Evolutionary conservation across 768 basidiomycete genomes (phyloP).

Genomic region (Crucibulum laeve): DNA sequence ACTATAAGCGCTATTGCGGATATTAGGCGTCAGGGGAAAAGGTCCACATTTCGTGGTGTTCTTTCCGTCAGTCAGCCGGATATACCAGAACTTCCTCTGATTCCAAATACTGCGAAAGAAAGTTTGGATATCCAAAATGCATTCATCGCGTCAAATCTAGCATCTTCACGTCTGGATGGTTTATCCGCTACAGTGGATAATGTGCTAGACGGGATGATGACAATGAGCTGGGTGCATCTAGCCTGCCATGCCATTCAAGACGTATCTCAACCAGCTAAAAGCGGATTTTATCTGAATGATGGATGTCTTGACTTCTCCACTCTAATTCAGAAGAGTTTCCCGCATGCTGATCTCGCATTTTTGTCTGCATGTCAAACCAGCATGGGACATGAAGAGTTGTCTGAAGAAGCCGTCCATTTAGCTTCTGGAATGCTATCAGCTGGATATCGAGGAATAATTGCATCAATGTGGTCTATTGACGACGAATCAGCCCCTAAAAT

Average conservation of each 20-base stretch:
- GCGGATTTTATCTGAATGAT: not conserved
- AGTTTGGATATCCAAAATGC: not conserved
- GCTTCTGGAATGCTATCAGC: constrained; percentile 10
- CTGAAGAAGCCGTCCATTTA: constrained; percentile 8
- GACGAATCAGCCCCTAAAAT: constrained; percentile 4
- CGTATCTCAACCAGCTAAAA: not conserved
- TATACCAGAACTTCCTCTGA: not conserved
- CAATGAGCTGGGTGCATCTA: not conserved
- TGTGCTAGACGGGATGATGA: not conserved
- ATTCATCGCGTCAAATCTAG: not conserved
- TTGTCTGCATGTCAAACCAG: not conserved
- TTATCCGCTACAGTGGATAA: not conserved
- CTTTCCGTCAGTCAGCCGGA: not conserved
- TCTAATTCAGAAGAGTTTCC: not conserved
- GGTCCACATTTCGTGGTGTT: not conserved
- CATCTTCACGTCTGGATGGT: not conserved
- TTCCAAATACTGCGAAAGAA: not conserved
- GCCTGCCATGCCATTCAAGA: not conserved
- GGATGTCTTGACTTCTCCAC: not conserved
- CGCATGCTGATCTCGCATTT: not conserved
- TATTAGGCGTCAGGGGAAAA: not conserved
- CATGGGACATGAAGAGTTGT: not conserved
- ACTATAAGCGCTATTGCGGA: not conserved
- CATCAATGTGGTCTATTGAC: constrained; percentile 11
- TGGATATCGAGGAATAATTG: constrained; percentile 8